Base-by-base conservation (phyloP, 345 rosid genomes). In the Eucalyptus curtisii region DNA sequence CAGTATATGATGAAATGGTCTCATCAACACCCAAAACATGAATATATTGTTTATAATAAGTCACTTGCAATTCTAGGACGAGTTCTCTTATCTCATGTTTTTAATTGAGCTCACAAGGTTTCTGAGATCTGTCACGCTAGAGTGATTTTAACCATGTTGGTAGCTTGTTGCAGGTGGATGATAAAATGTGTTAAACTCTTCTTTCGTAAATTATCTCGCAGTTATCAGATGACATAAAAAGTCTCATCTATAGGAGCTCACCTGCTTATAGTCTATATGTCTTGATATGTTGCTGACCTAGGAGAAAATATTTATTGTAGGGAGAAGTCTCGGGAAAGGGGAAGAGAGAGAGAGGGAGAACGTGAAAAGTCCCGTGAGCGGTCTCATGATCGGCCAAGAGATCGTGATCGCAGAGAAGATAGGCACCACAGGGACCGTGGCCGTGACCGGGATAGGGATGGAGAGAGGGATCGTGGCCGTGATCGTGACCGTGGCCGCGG, bases 311-410 rank as follows among this genome's bases (percentile, higher is more conserved):
- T 76, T 89, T 92, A 92, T 90, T 94, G 93, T 52, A 91, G 92
- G 45, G 97, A 93, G 89, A 95, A 91, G 90, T 96, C 98, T 31
- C 99, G 96, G 90, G 99, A 96, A 89, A 96, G 94, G 92, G 98
- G 93, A 87, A 94, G 94, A 87, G 99, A 97, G 8, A 94, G 89
- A 57, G 99, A 95, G 86, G 92, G 91, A 90, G 99, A 97, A 53
- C 93, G 91, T 24, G 98, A 95, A 90, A 95, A 92, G 89, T 98
- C 99, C 15, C 95, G 89, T 61, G 99, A 98, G 89, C 93, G 89
- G 61, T 94, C 98, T 71, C 97, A 93, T 87, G 99, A 98, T 55
- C 92, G 89, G 89, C 97, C 97, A 27, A 94, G 94, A 91, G 99
- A 97, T 71, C 99, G 96, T 90, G 98, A 96, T 42, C 94, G 90